phyloP scores from a whole-genome alignment of 2,329 filamentous ascomycete genomes.

The Fusarium oligoseptatum region DNA sequence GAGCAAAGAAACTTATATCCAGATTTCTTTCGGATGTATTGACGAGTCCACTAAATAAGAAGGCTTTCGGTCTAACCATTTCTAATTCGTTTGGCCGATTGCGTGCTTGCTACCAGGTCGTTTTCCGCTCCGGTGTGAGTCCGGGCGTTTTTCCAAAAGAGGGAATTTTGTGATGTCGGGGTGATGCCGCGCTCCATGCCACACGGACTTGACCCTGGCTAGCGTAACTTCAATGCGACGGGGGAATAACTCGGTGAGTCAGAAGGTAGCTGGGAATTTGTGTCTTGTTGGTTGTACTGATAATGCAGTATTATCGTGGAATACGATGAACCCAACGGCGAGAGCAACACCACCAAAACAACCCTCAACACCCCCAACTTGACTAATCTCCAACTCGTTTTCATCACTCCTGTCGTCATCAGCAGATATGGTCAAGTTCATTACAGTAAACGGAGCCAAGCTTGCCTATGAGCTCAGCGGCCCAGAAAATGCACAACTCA shows the following conservation, averaged over 20 bases:
- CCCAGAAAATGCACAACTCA: conserved; percentile 22
- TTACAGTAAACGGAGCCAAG: conserved; percentile 26
- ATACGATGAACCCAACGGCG: background rate
- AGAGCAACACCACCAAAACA: background rate
- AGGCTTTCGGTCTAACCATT: background rate
- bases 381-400: background rate
- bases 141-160: conserved; percentile 1
- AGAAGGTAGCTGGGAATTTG: background rate
- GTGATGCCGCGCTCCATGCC: background rate
- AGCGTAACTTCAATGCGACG: background rate
- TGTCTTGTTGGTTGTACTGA: background rate
- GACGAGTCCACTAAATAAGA: background rate
- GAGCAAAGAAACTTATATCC: background rate
- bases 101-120: conserved; percentile 12
- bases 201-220: background rate
- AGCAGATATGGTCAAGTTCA: conserved; percentile 13
- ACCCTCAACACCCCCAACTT: background rate
- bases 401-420: background rate
- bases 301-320: background rate
- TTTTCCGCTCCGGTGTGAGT: background rate
- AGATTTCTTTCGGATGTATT: conserved; percentile 2
- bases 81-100: conserved; percentile 8
- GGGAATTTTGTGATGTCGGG: conserved; percentile 1
- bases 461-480: conserved; percentile 31
- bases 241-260: background rate